Evolutionary conservation across 1,284 basidiomycete genomes (phyloP), one percentile per base, ranked within the genome.

Genomic region (Cystodermella granulosa): DNA sequence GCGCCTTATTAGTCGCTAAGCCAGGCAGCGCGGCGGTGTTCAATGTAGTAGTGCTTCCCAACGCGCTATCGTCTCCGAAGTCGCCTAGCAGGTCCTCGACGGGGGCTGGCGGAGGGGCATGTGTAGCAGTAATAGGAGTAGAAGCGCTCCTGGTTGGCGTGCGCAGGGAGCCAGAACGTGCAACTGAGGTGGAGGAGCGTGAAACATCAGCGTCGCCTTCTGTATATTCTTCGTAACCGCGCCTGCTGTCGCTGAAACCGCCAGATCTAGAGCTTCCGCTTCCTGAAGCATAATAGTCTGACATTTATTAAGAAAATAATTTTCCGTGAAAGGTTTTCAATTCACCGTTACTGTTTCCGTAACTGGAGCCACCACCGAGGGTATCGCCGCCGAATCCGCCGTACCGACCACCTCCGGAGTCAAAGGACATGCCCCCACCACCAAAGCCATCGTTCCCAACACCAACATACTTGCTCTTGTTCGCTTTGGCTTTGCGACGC

Each of bases 401-500:
- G 58, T 87, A 93, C 36, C 61, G 50, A 43, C 60, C 54, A 7
- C 62, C 57, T 22, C 59, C 55, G 47, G 48, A 48, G 20, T 48
- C 51, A 45, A 83, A 86, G 49, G 76, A 76, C 65, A 79, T 69
- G 18, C 82, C 70, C 43, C 86, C 81, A 45, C 55, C 54, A 40
- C 60, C 51, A 34, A 59, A 55, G 4, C 84, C 79, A 52, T 93
- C 90, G 55, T 84, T 94, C 2, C 93, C 91, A 1, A 79, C 79
- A 20, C 94, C 94, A 35, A 73, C 77, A 65, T 97, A 98, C 69
- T 98, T 98, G 73, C 76, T 81, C 57, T 86, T 87, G 71, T 97
- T 97, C n/a, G 73, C 61, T 61, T 95, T 94, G 21, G 95, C 96
- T 69, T 95, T 97, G 36, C 93, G 80, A 36, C 95, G 81, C 67